These are phyloP conservation scores for Penicillium bovifimosum DNA, from an alignment of 495 filamentous ascomycete species.

Conservation along the genomic window DNA sequence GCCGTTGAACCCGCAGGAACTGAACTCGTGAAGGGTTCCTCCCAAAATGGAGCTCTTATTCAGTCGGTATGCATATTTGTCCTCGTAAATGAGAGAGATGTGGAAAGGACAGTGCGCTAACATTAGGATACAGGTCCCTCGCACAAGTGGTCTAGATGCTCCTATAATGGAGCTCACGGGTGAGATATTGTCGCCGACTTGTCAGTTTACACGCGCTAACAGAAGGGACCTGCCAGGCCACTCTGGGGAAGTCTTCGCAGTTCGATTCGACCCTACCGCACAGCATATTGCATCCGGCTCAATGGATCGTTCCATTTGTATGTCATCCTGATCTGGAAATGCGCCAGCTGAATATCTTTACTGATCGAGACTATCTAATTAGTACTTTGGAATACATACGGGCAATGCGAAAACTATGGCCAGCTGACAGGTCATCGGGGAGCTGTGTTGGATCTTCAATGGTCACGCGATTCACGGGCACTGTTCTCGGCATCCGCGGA, in stretches of 20 bases:
- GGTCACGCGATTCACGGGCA: slow-evolving; percentile 88
- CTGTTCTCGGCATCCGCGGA: slow-evolving; percentile 94
- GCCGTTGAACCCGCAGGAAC: slow-evolving; percentile 57
- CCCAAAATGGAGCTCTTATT: slow-evolving; percentile 68
- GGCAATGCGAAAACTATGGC: slow-evolving; percentile 90
- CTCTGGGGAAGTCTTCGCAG: slow-evolving; percentile 80
- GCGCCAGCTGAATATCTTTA: neutral
- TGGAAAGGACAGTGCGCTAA: slow-evolving; percentile 1
- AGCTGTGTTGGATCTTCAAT: slow-evolving; percentile 86
- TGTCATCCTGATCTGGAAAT: slow-evolving; percentile 19
- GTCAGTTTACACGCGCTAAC: slow-evolving; percentile 2
- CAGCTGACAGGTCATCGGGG: slow-evolving; percentile 81
- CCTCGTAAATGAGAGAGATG: neutral
- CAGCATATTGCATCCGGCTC: slow-evolving; percentile 90
- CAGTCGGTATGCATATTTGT: slow-evolving; percentile 64
- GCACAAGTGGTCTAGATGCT: slow-evolving; percentile 82
- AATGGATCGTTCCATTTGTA: slow-evolving; percentile 89
- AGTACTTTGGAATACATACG: slow-evolving; percentile 93
- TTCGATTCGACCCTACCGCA: slow-evolving; percentile 82
- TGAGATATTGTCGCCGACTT: slow-evolving; percentile 26
- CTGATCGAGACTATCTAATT: slow-evolving; percentile 1
- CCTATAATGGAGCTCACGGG: slow-evolving; percentile 93
- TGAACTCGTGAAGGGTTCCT: slow-evolving; percentile 59
- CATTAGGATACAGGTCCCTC: slow-evolving; percentile 52
- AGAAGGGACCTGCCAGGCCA: slow-evolving; percentile 43